Percentiles rank a stretch among this genome's conserved stretches.
Evolutionary conservation across 345 rosid genomes (phyloP).

Genomic region (Orychophragmus violaceus): DNA sequence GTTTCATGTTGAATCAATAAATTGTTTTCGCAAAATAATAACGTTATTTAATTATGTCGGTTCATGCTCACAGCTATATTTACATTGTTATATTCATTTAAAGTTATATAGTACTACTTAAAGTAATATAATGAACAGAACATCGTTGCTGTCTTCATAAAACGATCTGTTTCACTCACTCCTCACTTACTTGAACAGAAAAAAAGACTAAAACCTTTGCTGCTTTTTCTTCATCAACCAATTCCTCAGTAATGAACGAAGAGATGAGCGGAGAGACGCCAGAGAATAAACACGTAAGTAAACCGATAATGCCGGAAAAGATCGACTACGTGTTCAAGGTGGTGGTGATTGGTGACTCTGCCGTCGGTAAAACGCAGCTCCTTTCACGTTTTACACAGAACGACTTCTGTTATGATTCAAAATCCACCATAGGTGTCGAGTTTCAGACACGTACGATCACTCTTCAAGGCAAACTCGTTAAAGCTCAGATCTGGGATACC

Average conservation of each 20-base stretch:
- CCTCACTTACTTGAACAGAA: conserved; percentile 15
- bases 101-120: not conserved
- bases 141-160: conserved; percentile 19
- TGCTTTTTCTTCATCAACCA: not conserved
- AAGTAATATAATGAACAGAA: conserved; percentile 7
- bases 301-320: conserved; percentile 35
- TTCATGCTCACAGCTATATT: conserved; percentile 15
- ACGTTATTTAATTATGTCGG: conserved; percentile 15
- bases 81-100: conserved; percentile 10
- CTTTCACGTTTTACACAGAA: conserved; percentile 68
- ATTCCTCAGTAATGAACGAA: conserved; percentile 38
- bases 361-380: conserved; percentile 75
- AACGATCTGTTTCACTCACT: conserved; percentile 22
- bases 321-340: conserved; percentile 71
- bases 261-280: conserved; percentile 54
- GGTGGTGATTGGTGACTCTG: conserved; percentile 83
- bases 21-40: conserved; percentile 7
- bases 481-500: conserved; percentile 97
- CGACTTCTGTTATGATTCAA: conserved; percentile 64
- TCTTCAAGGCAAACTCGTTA: conserved; percentile 53
- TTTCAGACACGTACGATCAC: conserved; percentile 69
- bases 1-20: conserved; percentile 26
- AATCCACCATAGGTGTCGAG: conserved; percentile 87
- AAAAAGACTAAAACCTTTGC: not conserved
- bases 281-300: conserved; percentile 20